Base-by-base conservation (phyloP, 2,329 filamentous ascomycete genomes). In the Rugonectria rugulosa region DNA sequence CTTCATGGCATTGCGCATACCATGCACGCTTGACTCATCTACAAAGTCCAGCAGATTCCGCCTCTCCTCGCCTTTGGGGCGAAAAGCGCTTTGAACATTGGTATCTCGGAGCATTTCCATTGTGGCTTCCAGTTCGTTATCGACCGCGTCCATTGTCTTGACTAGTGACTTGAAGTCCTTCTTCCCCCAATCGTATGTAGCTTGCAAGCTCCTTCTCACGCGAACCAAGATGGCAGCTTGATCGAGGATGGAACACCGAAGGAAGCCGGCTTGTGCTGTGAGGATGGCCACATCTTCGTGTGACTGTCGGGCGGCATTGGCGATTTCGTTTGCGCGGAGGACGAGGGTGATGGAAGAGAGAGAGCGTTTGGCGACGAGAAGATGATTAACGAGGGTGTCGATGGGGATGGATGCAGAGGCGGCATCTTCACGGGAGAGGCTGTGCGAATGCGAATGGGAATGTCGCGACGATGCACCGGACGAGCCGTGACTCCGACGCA, bases 341-440 rank as follows among this genome's bases (percentile, higher is more conserved):
- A 97, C 91, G 57, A 90, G 87, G 36, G 82, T 86, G 72, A 96
- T 92, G 10, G 92, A 92, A 14, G 90, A 90, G 5, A 98, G 83
- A 1, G 93, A 93, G 38, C 91, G 87, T 72, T 97, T 97, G 8
- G 94, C 90, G 24, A 89, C 88, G 34, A 97, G 86, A 29, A 97
- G 88, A 75, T 96, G 88, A 48, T 87, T 84, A 52, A 97, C 90
- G 37, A 98, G 86, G 20, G 86, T 87, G 65, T 96, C 91, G 68
- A 96, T 84, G 27, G 74, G 65, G 45, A 75, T 69, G 40, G 60
- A 61, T 4, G 57, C 40, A 9, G 50, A 37, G 36, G 44, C 42
- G 21, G 45, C 6, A 45, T 59, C 53, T 36, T 47, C 57, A 52
- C 38, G 57, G 15, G 61, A 51, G 21, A 59, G 57, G 4, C 59